Evolutionary conservation across 2,329 filamentous ascomycete species (phyloP), one percentile per base, ranked within the genome.

Genomic region (Xylaria digitata): DNA sequence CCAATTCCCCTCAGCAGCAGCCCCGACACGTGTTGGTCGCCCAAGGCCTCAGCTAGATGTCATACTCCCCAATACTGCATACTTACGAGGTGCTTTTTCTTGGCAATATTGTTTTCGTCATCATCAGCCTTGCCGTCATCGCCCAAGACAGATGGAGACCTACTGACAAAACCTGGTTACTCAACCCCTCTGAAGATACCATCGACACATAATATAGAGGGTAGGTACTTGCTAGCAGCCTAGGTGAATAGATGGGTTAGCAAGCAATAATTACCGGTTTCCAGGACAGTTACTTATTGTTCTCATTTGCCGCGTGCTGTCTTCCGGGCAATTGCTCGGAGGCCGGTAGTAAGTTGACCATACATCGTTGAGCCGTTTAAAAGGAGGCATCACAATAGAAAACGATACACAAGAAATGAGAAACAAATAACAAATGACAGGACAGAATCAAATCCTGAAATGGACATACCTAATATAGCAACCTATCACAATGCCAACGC

Each of bases 21-120:
- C 43, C 42, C 21, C 42, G 37, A 55, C 52, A 55, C 37, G 52
- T 55, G 32, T 34, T 34, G 34, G 46, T 26, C 34, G 30, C 54
- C 21, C 17, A 30, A 8, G 8, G 30, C 53, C 46, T 62, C 62
- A 65, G 62, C 66, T 55, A 65, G 42, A 43, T 40, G 19, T 37
- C 45, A 34, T 32, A 21, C 50, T 50, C 19, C 37, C 37, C 34
- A 55, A 42, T 43, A 11, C 21, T 15, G 11, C 49, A 40, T 53
- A 17, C 40, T 37, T 45, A 26, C 46, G 45, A 50, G 26, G 26
- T 32, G 26, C 17, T 21, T 15, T 32, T 11, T 21, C 17, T 48
- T 43, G n/a, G 7, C 50, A 49, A 19, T 9, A 15, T 32, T 15
- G 21, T 32, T 49, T 3, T 37, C 56, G 43, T 34, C 37, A 49